Evolutionary conservation across 352 stramenopile species (phyloP).

Genomic region (Phytopythium ostracodes): DNA sequence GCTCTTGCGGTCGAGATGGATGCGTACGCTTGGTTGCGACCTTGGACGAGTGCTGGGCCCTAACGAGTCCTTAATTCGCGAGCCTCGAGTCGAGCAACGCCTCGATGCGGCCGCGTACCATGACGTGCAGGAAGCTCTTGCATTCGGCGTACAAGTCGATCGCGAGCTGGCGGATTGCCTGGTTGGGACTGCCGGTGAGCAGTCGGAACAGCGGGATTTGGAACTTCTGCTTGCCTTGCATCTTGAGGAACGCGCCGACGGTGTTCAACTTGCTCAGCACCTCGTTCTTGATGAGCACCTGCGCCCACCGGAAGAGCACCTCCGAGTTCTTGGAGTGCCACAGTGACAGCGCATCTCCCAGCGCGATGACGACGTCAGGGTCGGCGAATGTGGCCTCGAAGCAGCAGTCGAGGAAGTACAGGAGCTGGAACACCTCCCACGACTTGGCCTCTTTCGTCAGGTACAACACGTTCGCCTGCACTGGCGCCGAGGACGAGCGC

Average conservation of each 20-base stretch:
- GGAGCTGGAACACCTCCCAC: conserved; percentile 52
- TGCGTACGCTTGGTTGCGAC: too few species aligned
- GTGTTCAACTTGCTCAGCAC: conserved; percentile 38
- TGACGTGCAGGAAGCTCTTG: conserved; percentile 58
- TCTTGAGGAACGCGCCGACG: conserved; percentile 51
- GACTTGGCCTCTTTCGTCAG: conserved; percentile 50
- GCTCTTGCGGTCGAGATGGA: too few species aligned
- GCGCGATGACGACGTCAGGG: conserved; percentile 34
- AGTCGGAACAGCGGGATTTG: conserved; percentile 68
- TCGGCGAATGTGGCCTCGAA: conserved; percentile 37
- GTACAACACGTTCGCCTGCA: conserved; percentile 63
- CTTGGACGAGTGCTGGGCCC: too few species aligned
- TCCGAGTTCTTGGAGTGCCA: conserved; percentile 62
- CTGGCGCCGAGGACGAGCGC: conserved; percentile 36
- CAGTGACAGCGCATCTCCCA: conserved; percentile 51
- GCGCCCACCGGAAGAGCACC: conserved; percentile 62
- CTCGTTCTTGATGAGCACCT: conserved; percentile 61
- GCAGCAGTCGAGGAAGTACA: conserved; percentile 74
- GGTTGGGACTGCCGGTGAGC: conserved; percentile 39
- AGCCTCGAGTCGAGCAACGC: conserved; percentile 24
- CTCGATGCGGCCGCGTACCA: conserved; percentile 71
- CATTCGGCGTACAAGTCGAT: conserved; percentile 36
- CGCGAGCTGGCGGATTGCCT: conserved; percentile 38
- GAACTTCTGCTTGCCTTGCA: conserved; percentile 82
- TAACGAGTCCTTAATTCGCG: neutral